Evolutionary conservation across 257 asterid genomes (phyloP).

Genomic region (Leptodermis oblonga): DNA sequence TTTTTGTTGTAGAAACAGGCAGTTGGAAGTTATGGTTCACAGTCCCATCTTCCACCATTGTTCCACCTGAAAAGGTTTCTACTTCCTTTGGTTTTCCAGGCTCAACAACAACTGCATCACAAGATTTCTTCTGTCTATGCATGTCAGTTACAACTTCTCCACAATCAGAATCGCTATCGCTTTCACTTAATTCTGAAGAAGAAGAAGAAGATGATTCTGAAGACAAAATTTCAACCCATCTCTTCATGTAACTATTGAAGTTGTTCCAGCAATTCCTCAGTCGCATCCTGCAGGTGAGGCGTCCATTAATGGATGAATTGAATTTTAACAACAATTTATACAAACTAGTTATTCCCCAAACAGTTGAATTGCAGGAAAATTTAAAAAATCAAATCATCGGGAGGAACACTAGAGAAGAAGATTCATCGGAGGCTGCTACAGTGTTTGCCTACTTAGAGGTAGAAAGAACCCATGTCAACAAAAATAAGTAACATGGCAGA

Average conservation of each 20-base stretch:
- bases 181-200: conserved; percentile 68
- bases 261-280: conserved; percentile 43
- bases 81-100: conserved; percentile 10
- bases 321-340: not conserved
- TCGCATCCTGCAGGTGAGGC: conserved; percentile 47
- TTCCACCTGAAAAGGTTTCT: not conserved
- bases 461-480: too few species aligned
- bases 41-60: not conserved
- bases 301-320: not conserved
- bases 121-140: conserved; percentile 6
- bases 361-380: not conserved
- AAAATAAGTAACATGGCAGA: too few species aligned
- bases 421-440: too few species aligned
- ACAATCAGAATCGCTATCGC: conserved; percentile 72
- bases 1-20: not conserved
- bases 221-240: conserved; percentile 43
- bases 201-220: conserved; percentile 52
- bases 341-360: too few species aligned
- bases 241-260: conserved; percentile 48
- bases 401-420: too few species aligned
- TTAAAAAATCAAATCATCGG: too few species aligned
- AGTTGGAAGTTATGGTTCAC: not conserved
- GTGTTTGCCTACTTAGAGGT: too few species aligned
- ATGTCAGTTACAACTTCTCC: conserved; percentile 35
- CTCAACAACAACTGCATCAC: not conserved